Evolutionary conservation across 1,284 basidiomycete genomes (phyloP), one percentile per base, ranked within the genome.

Genomic region (Violaceomyces palustris): DNA sequence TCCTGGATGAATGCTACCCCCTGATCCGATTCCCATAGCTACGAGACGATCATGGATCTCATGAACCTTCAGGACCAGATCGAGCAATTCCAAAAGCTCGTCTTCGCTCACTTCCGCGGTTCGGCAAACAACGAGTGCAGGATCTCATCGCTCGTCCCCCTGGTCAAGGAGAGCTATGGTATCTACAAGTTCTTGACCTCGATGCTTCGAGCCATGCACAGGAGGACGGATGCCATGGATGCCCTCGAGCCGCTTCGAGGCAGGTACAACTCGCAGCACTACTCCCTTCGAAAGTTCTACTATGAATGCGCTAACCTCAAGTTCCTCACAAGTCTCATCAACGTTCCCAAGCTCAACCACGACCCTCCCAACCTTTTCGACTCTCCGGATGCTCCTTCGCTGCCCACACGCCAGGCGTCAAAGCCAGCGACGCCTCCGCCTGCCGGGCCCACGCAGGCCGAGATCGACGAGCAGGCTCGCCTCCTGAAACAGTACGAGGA

Each of bases 401-500:
- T 64, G 11, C 66, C 66, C 28, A 42, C 68, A 12, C 61, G 68
- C 6, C 50, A 57, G 40, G 50, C 61, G 1, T 53, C 63, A 14
- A 63, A 60, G 33, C 42, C 63, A 8, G 47, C 66, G 0, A 60
- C 69, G 8, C 65, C 70, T 15, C 55, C 60, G 7, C 45, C 56
- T 5, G 35, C 55, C 1, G 61, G 63, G 31, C 67, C 67, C 0
- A 62, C 70, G 3, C 70, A 73, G 50, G 43, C 82, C 3, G 86
- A 88, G 67, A 83, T 97, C 48, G 84, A 83, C 45, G 91, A 97
- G 74, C 94, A 99, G 76, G 87, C 87, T 7, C 85, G 88, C 17
- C 84, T 98, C 81, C 81, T 99, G 48, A 92, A 93, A 70, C 83
- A 97, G 73, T 98, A 97, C 70, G 94, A 98, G 74, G 86, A 91